Base-by-base conservation (phyloP, 768 basidiomycete genomes). In the Phanerochaete sordida region DNA sequence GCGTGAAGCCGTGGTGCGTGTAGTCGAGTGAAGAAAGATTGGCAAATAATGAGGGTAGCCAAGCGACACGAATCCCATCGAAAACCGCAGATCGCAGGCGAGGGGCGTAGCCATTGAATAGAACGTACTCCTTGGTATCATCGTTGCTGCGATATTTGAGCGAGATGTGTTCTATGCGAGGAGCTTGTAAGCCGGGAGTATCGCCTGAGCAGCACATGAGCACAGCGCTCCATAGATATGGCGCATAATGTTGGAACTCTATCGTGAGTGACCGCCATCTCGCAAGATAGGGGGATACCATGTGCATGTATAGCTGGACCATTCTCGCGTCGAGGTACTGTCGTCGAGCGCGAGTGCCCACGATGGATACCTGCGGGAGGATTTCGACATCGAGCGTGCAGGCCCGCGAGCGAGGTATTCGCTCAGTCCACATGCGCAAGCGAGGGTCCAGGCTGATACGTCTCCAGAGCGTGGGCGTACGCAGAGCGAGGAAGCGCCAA, bases 211-310 rank as follows among this genome's bases (percentile, higher is more conserved):
- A 79, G 24, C 75, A 78, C 3, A 84, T 84, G 43, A 90, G 76
- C 23, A 85, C 79, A 13, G 85, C 83, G 54, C 85, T 86, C 84
- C 84, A 87, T n/a, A 90, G 74, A 68, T 81, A 84, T 0, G 87
- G 87, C 2, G 81, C 76, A 57, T 84, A 83, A 16, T 79, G 75
- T 37, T 73, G 62, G 69, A 90, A 85, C 19, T 71, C 72, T 48
- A 90, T 78, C 55, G 82, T 75, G 16, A 91, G 77, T 13, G 87
- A 88, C 51, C 87, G 82, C 79, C 84, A 84, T 47, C 80, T 79
- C 54, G 74, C 74, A 53, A 87, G 74, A 64, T 81, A 75, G 3
- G 72, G 80, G 19, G 67, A 56, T 35, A 83, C 81, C 52, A 84
- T 66, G 65, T 85, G 81, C 79, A 89, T 84, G 64, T 83, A 83